Base-by-base conservation (phyloP, 2,329 filamentous ascomycete species). In the Aspergillus transmontanensis region DNA sequence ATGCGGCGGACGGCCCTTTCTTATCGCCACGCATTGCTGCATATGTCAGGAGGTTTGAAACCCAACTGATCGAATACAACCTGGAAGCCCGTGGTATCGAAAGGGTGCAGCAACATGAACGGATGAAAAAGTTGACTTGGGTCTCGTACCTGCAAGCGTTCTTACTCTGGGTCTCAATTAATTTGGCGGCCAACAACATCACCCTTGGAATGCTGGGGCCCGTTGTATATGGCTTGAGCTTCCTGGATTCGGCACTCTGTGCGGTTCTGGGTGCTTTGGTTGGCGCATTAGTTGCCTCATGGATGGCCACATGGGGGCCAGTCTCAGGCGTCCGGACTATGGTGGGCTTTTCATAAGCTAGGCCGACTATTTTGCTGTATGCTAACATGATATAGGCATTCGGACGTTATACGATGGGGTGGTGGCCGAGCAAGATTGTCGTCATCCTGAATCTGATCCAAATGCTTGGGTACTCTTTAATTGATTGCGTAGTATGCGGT, bases 401-500 rank as follows among this genome's bases (percentile, higher is more conserved):
- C 67, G 83, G 86, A 5, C 81, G 86, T 14, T 89, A 87, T 69
- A 79, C 84, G 21, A 89, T 89, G 83, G 87, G 87, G 7, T 89
- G 86, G 85, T 89, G 85, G 81, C 87, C 87, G 0, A 84, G 84
- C 58, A 89, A 89, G 73, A 74, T 90, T 9, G 83, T 89, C 39
- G 86, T 88, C 16, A 69, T 89, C 26, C 77, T 90, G 62, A 89
- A 89, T 69, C 78, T 90, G 54, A 83, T 90, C 51, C 83, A 88
- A 26, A 80, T 89, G 70, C 79, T 89, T 3, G 87, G 87, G 10
- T 90, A 89, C 68, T 80, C 82, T 21, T 78, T 90, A 72, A 86
- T 91, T 63, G 86, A 89, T 72, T 87, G 84, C 39, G 87, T 91
- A 6, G 82, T 91, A 19, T 86, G 86, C 2, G 89, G 89, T 0